phyloP scores from a whole-genome alignment of 2,329 filamentous ascomycete species.

The Pseudopithomyces chartarum region DNA sequence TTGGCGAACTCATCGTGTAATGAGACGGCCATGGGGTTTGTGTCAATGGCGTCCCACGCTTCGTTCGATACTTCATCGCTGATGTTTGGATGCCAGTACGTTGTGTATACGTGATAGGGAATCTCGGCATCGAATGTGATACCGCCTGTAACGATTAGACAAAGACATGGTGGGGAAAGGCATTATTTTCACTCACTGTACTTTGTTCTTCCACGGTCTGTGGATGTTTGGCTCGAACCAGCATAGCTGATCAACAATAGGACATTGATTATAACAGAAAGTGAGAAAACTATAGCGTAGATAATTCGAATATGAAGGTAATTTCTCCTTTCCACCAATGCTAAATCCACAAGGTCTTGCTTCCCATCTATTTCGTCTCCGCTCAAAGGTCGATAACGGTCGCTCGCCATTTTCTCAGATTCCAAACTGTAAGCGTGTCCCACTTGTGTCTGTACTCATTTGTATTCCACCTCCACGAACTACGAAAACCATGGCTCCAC shows the following conservation, averaged over 20 bases:
- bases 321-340: too few species aligned
- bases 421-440: background rate
- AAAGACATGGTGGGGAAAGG: background rate
- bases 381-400: slow-evolving; percentile 32
- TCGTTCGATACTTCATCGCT: slow-evolving; percentile 30
- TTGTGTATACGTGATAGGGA: slow-evolving; percentile 31
- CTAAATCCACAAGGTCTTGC: slow-evolving; percentile 25
- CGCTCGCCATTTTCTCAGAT: slow-evolving; percentile 23
- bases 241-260: slow-evolving; percentile 34
- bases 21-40: slow-evolving; percentile 37
- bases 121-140: slow-evolving; percentile 33
- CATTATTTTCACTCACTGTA: slow-evolving; percentile 27
- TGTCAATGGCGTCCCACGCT: slow-evolving; percentile 43
- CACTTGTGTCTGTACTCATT: background rate
- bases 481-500: background rate
- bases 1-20: slow-evolving; percentile 34
- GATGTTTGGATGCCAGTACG: slow-evolving; percentile 39
- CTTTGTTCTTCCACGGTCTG: slow-evolving; percentile 22
- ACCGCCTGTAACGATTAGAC: slow-evolving; percentile 20
- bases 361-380: slow-evolving; percentile 28
- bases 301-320: slow-evolving; percentile 6
- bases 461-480: background rate
- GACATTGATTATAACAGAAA: slow-evolving; percentile 37
- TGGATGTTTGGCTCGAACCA: slow-evolving; percentile 19
- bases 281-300: slow-evolving; percentile 32